Base-by-base conservation (phyloP, 148 eudicot genomes). In the Rhododendron ovatum region DNA sequence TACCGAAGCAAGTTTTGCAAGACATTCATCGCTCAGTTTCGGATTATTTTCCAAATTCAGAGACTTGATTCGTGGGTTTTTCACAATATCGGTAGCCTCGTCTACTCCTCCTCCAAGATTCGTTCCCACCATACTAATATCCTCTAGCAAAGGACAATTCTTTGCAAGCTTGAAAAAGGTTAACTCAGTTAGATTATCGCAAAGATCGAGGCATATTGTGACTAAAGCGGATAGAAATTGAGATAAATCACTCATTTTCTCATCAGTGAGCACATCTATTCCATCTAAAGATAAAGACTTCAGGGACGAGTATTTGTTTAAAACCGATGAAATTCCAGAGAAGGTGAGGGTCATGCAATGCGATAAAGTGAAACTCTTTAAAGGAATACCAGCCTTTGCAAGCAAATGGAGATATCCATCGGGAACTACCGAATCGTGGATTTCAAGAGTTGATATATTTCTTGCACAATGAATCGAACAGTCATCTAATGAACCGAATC, bases 351-450 rank as follows among this genome's bases (percentile, higher is more conserved):
- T 13, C 59, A 15, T 17, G 83, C 95, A 92, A 57, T 84, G 78
- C 84, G 45, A 77, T 79, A 95, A 87, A 63, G 84, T 81, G 20
- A 95, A 84, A 39, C 87, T 91, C 83, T 85, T 93, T 85, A 95
- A 91, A 71, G 94, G 95, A 15, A 92, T 80, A 14, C 79, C 69
- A 50, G 95, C 93, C 81, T 88, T 89, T 6, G 86, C 90, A 59
- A 95, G 88, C 17, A 86, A 83, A 78, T 10, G 65, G 10, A 95
- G 89, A 89, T 91, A 86, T n/a, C 89, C 92, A 88, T 95, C 92
- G 1, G 93, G 90, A 77, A 95, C 83, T 76, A 22, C 78, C 87
- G 89, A 90, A 86, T 88, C 86, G 2, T 86, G 84, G 37, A 93
- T 88, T 28, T 89, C 89, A 30, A 93, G 81, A 43, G 47, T 90